A percentile compares a stretch with the other conserved stretches of the same genome.
Conservation (phyloP, 2,329 filamentous ascomycete species). For the Talaromyces atroroseus region DNA sequence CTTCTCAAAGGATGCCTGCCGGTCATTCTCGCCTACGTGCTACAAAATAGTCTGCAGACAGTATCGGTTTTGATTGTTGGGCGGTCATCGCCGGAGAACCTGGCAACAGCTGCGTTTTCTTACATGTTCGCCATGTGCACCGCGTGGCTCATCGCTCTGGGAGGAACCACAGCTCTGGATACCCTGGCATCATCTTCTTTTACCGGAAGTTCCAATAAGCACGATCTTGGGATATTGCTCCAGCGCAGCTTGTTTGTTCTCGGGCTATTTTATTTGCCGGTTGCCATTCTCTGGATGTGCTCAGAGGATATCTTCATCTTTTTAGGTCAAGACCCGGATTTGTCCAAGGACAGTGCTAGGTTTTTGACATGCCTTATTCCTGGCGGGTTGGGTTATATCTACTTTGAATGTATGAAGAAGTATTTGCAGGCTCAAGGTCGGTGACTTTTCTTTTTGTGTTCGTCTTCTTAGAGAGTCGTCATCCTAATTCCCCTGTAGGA, state of each 20-base stretch:
- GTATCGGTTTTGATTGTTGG: conserved; percentile 76
- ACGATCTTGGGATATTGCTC: conserved; percentile 71
- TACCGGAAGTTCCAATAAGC: conserved; percentile 72
- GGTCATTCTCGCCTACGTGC: conserved; percentile 75
- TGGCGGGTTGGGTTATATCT: conserved; percentile 79
- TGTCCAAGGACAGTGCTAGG: conserved; percentile 65
- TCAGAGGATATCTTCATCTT: conserved; percentile 68
- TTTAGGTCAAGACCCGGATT: conserved; percentile 71
- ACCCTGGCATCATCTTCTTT: conserved; percentile 78
- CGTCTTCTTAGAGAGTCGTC: not conserved
- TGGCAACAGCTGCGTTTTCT: conserved; percentile 77
- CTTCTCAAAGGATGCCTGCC: conserved; percentile 66
- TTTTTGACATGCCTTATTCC: conserved; percentile 72
- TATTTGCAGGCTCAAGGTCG: conserved; percentile 54
- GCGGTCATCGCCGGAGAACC: conserved; percentile 68
- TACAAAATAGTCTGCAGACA: conserved; percentile 82
- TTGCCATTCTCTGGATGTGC: conserved; percentile 68
- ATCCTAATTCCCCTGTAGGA: conserved; percentile 31
- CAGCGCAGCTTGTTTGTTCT: conserved; percentile 72
- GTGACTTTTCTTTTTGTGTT: no score
- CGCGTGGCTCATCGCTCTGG: conserved; percentile 79
- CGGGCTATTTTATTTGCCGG: conserved; percentile 64
- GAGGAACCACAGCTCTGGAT: conserved; percentile 79
- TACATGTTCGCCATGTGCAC: conserved; percentile 94
- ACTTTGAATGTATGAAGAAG: conserved; percentile 72